Base-by-base conservation (phyloP, 1,284 basidiomycete species). In the Naganishia cerealis region DNA sequence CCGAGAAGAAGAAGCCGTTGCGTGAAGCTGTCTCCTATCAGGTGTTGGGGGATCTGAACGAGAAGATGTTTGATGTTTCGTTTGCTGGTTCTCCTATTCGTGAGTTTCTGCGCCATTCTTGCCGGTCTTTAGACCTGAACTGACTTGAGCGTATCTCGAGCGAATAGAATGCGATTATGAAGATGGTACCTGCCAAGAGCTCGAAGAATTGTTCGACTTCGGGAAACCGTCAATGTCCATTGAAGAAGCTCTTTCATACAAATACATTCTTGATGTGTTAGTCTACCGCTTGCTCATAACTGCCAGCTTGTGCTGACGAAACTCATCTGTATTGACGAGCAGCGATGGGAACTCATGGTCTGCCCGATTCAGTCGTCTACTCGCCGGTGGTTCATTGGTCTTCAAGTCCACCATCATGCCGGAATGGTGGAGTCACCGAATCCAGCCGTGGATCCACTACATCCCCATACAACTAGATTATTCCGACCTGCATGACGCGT, bases 261-360 rank as follows among this genome's bases (percentile, higher is more conserved):
- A 76, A 71, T 80, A 76, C 66, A 65, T 78, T 9, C 48, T 79
- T n/a, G 78, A 78, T 65, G 71, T 79, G 72, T 75, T 53, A 72
- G 73, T 73, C 6, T 12, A 15, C 18, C 43, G 24, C 29, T 52
- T 24, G 29, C 12, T 10, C 38, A 36, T 3, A 15, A 1, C 26
- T 33, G n/a, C 3, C 12, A 12, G 18, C 16, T n/a, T 21, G 21
- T 38, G 21, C 16, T 58, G 16, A 38, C 57, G 66, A 66, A 36
- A 7, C 43, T 46, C 2, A 6, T 18, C 38, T 52, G n/a, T n/a
- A n/a, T n/a, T n/a, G n/a, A n/a, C n/a, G n/a, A n/a, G n/a, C n/a
- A 70, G 67, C 9, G 86, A 89, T 71, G 88, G 88, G 2, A 87
- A 89, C 72, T 87, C 86, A 0, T 89, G 88, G 87, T 87, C 85